These are phyloP conservation scores for Fusarium napiforme DNA, from an alignment of 2,329 filamentous ascomycete species.

Conservation along the genomic window DNA sequence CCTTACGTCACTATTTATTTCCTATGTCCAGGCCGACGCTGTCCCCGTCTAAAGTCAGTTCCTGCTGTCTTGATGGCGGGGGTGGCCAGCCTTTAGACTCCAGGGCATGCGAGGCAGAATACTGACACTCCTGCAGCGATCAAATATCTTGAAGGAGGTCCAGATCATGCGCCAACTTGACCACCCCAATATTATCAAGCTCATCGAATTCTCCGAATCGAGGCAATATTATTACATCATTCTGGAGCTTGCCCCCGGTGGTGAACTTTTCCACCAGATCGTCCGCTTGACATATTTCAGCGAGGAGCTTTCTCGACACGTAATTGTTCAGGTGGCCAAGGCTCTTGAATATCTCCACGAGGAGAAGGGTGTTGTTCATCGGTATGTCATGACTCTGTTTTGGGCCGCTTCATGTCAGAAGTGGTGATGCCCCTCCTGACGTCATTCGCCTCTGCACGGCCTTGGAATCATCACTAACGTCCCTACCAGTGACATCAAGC, in stretches of 20 bases:
- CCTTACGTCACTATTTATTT: slow-evolving; percentile 45
- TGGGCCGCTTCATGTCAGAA: neutral
- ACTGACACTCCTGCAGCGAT: slow-evolving; percentile 71
- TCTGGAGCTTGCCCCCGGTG: slow-evolving; percentile 91
- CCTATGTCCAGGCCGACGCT: slow-evolving; percentile 24
- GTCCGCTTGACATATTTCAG: slow-evolving; percentile 98
- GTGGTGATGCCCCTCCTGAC: slow-evolving; percentile 45
- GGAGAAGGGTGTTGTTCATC: slow-evolving; percentile 93
- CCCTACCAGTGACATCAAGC: slow-evolving; percentile 87
- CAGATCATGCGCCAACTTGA: slow-evolving; percentile 98
- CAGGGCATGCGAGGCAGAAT: slow-evolving; percentile 28
- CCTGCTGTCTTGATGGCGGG: slow-evolving; percentile 26
- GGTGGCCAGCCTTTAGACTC: slow-evolving; percentile 34
- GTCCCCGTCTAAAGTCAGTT: slow-evolving; percentile 40
- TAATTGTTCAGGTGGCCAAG: slow-evolving; percentile 94
- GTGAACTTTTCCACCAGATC: slow-evolving; percentile 98
- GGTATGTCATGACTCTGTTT: slow-evolving; percentile 67
- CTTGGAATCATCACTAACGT: slow-evolving; percentile 35
- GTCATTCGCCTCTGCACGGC: slow-evolving; percentile 40
- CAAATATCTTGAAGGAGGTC: slow-evolving; percentile 98
- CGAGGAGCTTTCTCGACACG: slow-evolving; percentile 92
- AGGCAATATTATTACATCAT: slow-evolving; percentile 98
- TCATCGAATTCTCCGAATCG: slow-evolving; percentile 94
- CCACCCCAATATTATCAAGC: slow-evolving; percentile 93
- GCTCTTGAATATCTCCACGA: slow-evolving; percentile 95